These are phyloP conservation scores for Cryptosporidium baileyi DNA, from an alignment of 169 alveolate genomes.

Conservation along the genomic window DNA sequence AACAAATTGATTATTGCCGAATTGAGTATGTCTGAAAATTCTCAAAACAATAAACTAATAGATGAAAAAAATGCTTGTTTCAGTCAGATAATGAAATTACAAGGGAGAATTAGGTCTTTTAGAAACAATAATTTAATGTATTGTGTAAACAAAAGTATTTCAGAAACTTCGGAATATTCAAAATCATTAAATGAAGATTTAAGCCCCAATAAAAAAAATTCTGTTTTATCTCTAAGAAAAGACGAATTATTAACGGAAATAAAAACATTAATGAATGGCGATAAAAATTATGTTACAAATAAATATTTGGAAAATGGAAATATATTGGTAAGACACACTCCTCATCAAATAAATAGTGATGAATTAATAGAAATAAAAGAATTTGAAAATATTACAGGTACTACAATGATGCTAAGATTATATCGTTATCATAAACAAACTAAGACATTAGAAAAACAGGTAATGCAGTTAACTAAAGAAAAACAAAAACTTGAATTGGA, in stretches of 20 bases:
- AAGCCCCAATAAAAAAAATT: too few species aligned
- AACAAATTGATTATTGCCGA: too few species aligned
- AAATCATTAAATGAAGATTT: too few species aligned
- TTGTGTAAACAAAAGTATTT: too few species aligned
- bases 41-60: background rate
- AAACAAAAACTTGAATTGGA: conserved; percentile 51
- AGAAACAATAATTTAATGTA: conserved; percentile 8
- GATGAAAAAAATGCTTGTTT: background rate
- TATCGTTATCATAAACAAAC: conserved; percentile 44
- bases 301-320: too few species aligned
- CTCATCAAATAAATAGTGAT: conserved; percentile 35
- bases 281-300: too few species aligned
- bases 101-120: conserved; percentile 27
- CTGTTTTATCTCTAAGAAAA: too few species aligned
- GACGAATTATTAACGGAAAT: conserved; percentile 1
- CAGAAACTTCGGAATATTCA: too few species aligned
- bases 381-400: conserved; percentile 32
- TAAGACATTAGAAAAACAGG: conserved; percentile 43
- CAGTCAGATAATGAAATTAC: conserved; percentile 38
- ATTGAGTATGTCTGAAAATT: background rate
- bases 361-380: background rate
- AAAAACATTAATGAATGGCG: conserved; percentile 2
- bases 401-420: conserved; percentile 52
- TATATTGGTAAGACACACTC: too few species aligned
- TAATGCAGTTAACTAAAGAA: conserved; percentile 25